Base-by-base conservation (phyloP, 2,329 filamentous ascomycete species). In the Colletotrichum sublineola region DNA sequence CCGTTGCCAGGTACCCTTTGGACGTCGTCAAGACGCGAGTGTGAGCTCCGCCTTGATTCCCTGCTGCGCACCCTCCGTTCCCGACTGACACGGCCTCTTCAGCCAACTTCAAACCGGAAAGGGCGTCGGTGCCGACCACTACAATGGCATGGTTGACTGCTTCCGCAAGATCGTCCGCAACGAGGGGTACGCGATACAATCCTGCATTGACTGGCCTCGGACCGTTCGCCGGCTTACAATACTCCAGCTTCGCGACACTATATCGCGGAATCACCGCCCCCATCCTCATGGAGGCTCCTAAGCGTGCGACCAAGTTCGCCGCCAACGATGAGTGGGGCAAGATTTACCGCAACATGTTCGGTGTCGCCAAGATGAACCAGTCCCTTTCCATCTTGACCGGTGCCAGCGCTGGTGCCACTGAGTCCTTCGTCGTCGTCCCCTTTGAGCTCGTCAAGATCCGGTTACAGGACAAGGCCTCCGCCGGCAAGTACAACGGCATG, bases 401-500 rank as follows among this genome's bases (percentile, higher is more conserved):
- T 77, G 96, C 96, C 44, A 94, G 95, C 33, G 96, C 96, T 73
- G 96, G 96, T 81, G 96, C 96, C 46, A 98, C 96, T 71, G 96
- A 99, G 85, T 89, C 96, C 64, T 96, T 99, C 81, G 95, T 98
- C 76, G 96, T 99, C 73, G 96, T 99, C 42, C 96, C 96, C 63
- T 99, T 99, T 82, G 96, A 98, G 87, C 90, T 98, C 71, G 93
- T 99, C 88, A 99, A 99, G 90, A 99, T 99, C 81, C 92, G 96
- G 76, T 89, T 99, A 58, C 96, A 99, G 83, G 96, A 99, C 86
- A 95, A 94, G 85, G 94, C 96, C 20, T 96, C 95, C 63, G 94
- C 96, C 53, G 91, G 93, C 81, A 97, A 94, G 83, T 96, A 96
- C 86, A 93, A 86, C 75, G 93, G 94, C 82, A 93, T 94, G 88